Evolutionary conservation across 2,329 filamentous ascomycete genomes (phyloP).

Genomic region (Colletotrichum limetticola): DNA sequence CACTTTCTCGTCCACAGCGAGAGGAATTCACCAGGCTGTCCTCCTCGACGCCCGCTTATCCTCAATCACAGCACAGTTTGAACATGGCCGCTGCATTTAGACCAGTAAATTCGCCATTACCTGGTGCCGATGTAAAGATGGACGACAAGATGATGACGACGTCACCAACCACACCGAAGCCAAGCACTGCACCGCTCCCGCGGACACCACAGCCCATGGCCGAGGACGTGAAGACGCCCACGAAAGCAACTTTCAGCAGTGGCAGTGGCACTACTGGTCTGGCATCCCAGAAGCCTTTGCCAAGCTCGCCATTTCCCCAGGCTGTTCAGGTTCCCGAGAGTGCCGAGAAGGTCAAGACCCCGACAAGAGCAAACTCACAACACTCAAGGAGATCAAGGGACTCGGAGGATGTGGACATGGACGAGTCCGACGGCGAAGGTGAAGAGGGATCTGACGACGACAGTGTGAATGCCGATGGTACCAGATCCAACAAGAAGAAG

Average conservation of each 20-base stretch:
- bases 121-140: constrained; percentile 43
- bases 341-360: constrained; percentile 52
- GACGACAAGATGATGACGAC: constrained; percentile 52
- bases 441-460: constrained; percentile 73
- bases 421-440: constrained; percentile 76
- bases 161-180: constrained; percentile 47
- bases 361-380: constrained; percentile 68
- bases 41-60: constrained; percentile 15
- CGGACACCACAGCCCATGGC: constrained; percentile 21
- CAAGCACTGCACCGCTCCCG: constrained; percentile 48
- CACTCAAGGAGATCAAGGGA: constrained; percentile 69
- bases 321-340: constrained; percentile 59
- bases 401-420: constrained; percentile 80
- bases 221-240: constrained; percentile 70
- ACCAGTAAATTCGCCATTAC: constrained; percentile 57
- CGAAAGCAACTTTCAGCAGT: constrained; percentile 63
- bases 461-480: constrained; percentile 70
- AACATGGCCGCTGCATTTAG: constrained; percentile 61
- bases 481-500: constrained; percentile 90
- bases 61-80: background rate
- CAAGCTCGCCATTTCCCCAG: constrained; percentile 62
- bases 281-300: constrained; percentile 64
- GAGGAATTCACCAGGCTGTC: constrained; percentile 36
- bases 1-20: constrained; percentile 29
- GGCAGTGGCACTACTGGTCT: constrained; percentile 43